A percentile compares a stretch with the other conserved stretches of the same genome.
Conservation (phyloP, 2,329 filamentous ascomycete species). For the Hypoxylon sp. region DNA sequence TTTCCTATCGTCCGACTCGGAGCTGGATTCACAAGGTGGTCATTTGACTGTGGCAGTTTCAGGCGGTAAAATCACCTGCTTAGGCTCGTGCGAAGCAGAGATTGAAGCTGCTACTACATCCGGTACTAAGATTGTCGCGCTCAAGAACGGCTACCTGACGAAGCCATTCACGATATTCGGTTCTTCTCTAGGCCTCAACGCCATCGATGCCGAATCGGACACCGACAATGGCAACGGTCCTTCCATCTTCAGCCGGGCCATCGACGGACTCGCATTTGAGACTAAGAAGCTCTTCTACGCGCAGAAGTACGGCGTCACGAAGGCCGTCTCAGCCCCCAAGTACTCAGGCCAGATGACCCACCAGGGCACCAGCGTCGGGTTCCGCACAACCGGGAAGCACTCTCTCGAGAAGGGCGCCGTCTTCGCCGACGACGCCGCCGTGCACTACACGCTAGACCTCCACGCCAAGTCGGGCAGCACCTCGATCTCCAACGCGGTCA, state of each 20-base stretch:
- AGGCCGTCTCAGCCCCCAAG: slow-evolving; percentile 64
- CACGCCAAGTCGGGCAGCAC: slow-evolving; percentile 53
- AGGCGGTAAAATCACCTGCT: slow-evolving; percentile 62
- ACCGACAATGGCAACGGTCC: slow-evolving; percentile 60
- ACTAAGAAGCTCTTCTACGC: slow-evolving; percentile 64
- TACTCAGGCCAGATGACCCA: slow-evolving; percentile 54
- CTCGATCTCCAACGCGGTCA: slow-evolving; percentile 64
- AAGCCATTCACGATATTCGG: slow-evolving; percentile 68
- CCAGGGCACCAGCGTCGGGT: slow-evolving; percentile 66
- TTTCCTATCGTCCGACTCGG: slow-evolving; percentile 53
- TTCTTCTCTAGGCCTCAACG: slow-evolving; percentile 67
- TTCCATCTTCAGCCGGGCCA: slow-evolving; percentile 62
- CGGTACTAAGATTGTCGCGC: slow-evolving; percentile 51
- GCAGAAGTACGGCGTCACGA: slow-evolving; percentile 64
- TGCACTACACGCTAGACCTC: slow-evolving; percentile 65
- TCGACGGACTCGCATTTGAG: slow-evolving; percentile 63
- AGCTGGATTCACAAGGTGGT: slow-evolving; percentile 30
- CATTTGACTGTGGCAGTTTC: slow-evolving; percentile 60
- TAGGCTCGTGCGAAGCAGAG: slow-evolving; percentile 60
- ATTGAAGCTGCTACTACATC: slow-evolving; percentile 48
- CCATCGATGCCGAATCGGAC: slow-evolving; percentile 65
- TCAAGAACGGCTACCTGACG: slow-evolving; percentile 68
- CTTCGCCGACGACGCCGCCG: slow-evolving; percentile 61
- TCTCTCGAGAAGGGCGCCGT: slow-evolving; percentile 58
- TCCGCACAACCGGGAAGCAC: slow-evolving; percentile 59